A percentile compares a stretch with the other conserved stretches of the same genome.
Conservation (phyloP, 305 asterid genomes). For the Plantago lanceolata region DNA sequence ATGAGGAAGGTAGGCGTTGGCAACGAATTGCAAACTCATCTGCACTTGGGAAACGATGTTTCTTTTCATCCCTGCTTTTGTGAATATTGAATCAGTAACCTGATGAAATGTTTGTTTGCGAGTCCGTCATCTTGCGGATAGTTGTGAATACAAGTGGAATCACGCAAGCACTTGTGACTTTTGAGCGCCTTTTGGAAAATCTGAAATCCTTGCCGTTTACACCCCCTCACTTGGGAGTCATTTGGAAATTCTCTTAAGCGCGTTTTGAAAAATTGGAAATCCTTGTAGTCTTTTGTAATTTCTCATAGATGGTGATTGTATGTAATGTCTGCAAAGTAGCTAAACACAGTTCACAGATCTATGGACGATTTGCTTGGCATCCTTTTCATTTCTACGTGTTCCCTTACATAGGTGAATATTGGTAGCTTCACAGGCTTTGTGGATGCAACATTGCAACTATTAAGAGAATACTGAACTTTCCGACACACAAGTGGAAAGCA, state of each 20-base stretch:
- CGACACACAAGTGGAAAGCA: no score
- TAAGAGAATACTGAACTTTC: no score
- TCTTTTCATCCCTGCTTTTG: constrained; percentile 41
- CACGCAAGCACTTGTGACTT: not conserved
- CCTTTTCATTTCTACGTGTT: no score
- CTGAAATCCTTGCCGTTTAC: not conserved
- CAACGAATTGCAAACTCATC: constrained; percentile 22
- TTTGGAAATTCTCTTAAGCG: not conserved
- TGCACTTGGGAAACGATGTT: constrained; percentile 55
- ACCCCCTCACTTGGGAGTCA: not conserved
- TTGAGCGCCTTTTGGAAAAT: not conserved
- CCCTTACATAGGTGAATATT: no score
- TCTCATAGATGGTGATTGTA: no score
- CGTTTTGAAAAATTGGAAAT: not conserved
- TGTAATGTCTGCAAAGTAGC: no score
- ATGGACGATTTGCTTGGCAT: no score
- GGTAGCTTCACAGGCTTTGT: no score
- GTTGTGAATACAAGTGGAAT: not conserved
- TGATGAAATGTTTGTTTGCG: not conserved
- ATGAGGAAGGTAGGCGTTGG: constrained; percentile 56
- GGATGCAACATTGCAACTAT: no score
- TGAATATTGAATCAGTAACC: constrained; percentile 15
- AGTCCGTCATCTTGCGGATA: not conserved
- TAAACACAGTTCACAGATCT: no score
- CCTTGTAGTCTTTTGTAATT: not conserved